Base-by-base conservation (phyloP, 2,329 filamentous ascomycete genomes). In the Corynespora cassiicola region DNA sequence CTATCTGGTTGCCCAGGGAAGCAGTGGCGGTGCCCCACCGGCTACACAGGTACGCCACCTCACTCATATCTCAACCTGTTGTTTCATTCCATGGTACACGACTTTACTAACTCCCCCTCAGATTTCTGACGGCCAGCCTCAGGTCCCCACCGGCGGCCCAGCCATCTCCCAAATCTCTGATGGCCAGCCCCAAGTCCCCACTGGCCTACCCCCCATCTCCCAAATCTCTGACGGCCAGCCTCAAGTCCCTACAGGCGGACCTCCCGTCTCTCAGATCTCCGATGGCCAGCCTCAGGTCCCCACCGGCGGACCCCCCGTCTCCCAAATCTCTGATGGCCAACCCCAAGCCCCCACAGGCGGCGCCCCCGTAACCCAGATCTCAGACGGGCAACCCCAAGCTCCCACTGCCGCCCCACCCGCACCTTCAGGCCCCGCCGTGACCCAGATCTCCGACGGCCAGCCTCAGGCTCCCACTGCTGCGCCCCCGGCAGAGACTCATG, bases 391-490 rank as follows among this genome's bases (percentile, higher is more conserved):
- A 28, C 50, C 50, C 15, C 44, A 47, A 31, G 47, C 47, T 4
- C 28, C 27, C 7, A 38, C 40, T 26, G 36, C 41, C 11, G 44
- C 24, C 7, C 31, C 37, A 3, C 38, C 33, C 16, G 23, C 12
- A 21, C 33, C 24, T n/a, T 24, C 22, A 17, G 31, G 29, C 8
- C 14, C 29, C 10, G 42, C 52, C 3, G 47, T 63, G 9, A 52
- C 59, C 3, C 56, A 64, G 39, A 63, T 63, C 29, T 47, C 52
- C 9, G 62, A 65, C 30, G 62, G 59, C 19, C 58, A 62, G 31
- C 52, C 56, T 0, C 52, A 52, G 20, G 56, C 48, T 27, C 34
- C 42, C 18, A 33, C 28, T 22, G 29, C 10, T 7, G 49, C 47
- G 16, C 52, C 44, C 47, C 47, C 10, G 49, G 62, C 5, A 51